Base-by-base conservation (phyloP, 1,139 yeast species). In the Pneumocystis jirovecii region DNA sequence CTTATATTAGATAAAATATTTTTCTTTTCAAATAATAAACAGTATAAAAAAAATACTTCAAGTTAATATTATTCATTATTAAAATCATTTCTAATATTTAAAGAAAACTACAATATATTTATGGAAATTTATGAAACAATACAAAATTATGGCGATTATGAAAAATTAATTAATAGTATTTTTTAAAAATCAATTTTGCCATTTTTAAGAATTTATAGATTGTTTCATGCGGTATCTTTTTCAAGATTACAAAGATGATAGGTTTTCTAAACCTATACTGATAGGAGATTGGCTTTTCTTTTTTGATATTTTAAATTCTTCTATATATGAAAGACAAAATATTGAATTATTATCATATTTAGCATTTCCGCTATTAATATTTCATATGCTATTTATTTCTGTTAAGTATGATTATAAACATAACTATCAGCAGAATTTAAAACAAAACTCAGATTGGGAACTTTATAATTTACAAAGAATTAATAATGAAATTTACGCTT, bases 251-350 rank as follows among this genome's bases (percentile, higher is more conserved):
- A 85, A 86, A 63, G 96, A 89, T 71, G 85, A 83, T 68, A 79
- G 85, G 61, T 75, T 89, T 45, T 70, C 71, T n/a, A 86, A 86
- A 69, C 89, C 96, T 0, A 76, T 83, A 17, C 77, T 76, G 60
- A 76, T 89, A 17, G 83, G 89, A 61, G 96, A 89, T 68, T 91
- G 96, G 96, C 73, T 88, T 39, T 81, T 77, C 69, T 87, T 86
- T 72, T 82, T 84, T 69, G 97, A 90, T 71, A 68, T 74, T 37
- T 74, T 83, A 72, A 72, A 75, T 57, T 72, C 74, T 66, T 76
- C 83, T 37, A 71, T 80, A 65, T 82, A 81, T 66, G 79, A 77
- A 7, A 65, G 66, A 65, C 79, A 76, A 68, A 76, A 76, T 69
- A 80, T 80, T 29, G 87, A 85, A 64, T 71, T 85, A 31, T 75